Evolutionary conservation across 805 yeast species (phyloP).

Genomic region (Candida khao-thaluensis): DNA sequence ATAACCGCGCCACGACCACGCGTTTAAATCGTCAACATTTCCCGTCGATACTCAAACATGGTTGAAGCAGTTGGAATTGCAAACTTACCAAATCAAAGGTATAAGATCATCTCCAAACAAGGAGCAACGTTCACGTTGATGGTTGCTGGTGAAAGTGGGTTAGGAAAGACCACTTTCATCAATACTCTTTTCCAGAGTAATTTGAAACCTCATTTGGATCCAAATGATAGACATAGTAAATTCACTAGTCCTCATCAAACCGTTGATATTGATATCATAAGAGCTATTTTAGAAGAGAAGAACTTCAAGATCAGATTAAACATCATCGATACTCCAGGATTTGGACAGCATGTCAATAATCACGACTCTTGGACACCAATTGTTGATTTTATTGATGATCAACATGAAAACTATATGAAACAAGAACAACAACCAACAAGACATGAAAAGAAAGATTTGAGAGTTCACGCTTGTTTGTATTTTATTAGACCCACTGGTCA

Average conservation of each 20-base stretch:
- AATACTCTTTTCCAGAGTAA: slow-evolving; percentile 80
- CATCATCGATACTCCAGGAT: slow-evolving; percentile 90
- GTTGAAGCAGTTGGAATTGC: slow-evolving; percentile 68
- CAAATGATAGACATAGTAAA: slow-evolving; percentile 55
- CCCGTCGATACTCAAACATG: slow-evolving; percentile 22
- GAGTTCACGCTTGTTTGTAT: slow-evolving; percentile 89
- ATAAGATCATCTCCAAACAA: slow-evolving; percentile 69
- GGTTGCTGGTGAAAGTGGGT: slow-evolving; percentile 90
- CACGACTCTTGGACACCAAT: slow-evolving; percentile 83
- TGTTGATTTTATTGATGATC: slow-evolving; percentile 86
- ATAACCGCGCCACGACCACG: slow-evolving; percentile 6
- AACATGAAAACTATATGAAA: slow-evolving; percentile 82
- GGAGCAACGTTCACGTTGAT: slow-evolving; percentile 79
- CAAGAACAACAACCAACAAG: slow-evolving; percentile 92
- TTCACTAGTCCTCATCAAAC: slow-evolving; percentile 59
- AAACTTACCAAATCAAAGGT: slow-evolving; percentile 74
- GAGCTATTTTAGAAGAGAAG: slow-evolving; percentile 83
- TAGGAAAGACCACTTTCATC: slow-evolving; percentile 89
- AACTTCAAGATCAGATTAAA: slow-evolving; percentile 76
- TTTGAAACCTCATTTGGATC: slow-evolving; percentile 58
- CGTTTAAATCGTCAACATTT: slow-evolving; percentile 8
- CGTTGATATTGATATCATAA: slow-evolving; percentile 72
- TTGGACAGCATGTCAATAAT: slow-evolving; percentile 88
- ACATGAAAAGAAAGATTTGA: slow-evolving; percentile 62
- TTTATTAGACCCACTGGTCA: slow-evolving; percentile 92